Evolutionary conservation across 2,329 filamentous ascomycete genomes (phyloP).

Genomic region (Trematosphaeria pertusa): DNA sequence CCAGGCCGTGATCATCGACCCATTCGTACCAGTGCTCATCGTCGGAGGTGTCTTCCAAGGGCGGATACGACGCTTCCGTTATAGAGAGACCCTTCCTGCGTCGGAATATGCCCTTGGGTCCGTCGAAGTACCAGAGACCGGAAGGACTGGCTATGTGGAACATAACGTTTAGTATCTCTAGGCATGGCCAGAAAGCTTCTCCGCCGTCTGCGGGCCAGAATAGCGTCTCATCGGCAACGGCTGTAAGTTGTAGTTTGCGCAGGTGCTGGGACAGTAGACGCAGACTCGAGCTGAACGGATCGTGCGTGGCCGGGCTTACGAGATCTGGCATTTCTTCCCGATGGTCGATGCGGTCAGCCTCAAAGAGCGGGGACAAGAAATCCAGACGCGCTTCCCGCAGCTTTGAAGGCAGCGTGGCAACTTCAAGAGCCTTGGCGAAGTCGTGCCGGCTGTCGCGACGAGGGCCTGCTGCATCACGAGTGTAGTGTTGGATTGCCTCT

Average conservation of each 20-base stretch:
- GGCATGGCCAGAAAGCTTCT: conserved; percentile 4
- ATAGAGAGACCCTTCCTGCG: background rate
- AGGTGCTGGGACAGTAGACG: conserved; percentile 3
- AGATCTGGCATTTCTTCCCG: conserved; percentile 2
- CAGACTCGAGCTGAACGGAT: conserved; percentile 8
- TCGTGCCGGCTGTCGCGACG: conserved; percentile 28
- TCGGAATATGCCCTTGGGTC: background rate
- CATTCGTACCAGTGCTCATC: background rate
- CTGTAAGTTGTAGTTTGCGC: conserved; percentile 4
- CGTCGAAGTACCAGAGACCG: conserved; percentile 13
- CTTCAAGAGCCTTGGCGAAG: conserved; percentile 22
- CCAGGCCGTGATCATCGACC: background rate
- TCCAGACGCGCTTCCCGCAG: conserved; percentile 17
- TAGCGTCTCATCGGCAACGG: conserved; percentile 15
- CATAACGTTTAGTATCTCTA: conserved; percentile 6
- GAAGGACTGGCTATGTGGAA: conserved; percentile 11
- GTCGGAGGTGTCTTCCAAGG: conserved; percentile 1
- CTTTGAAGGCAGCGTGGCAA: conserved; percentile 12
- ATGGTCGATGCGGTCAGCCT: conserved; percentile 5
- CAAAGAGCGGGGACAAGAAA: conserved; percentile 2
- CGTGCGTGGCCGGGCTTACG: background rate
- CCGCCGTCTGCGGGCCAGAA: conserved; percentile 19
- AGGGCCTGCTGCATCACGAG: conserved; percentile 23
- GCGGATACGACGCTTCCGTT: conserved; percentile 2
- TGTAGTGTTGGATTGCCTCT: conserved; percentile 11